These are phyloP conservation scores for Penicillium hesseltinei DNA, from an alignment of 2,329 filamentous ascomycete genomes.

Conservation along the genomic window DNA sequence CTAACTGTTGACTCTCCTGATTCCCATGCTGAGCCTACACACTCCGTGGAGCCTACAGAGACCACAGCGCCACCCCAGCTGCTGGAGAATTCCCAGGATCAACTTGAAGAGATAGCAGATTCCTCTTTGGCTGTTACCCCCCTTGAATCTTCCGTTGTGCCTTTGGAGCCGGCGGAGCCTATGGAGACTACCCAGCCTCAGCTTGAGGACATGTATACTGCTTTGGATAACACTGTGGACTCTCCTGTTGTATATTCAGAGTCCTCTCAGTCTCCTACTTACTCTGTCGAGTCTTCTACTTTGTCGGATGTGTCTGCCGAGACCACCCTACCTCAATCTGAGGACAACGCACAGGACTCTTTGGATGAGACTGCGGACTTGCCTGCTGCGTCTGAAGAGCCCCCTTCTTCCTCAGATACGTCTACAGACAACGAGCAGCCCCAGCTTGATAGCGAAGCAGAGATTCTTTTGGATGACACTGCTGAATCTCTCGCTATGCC, in stretches of 20 bases:
- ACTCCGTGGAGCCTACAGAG: background rate
- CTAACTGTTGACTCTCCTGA: background rate
- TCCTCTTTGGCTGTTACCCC: background rate
- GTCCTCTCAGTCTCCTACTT: background rate
- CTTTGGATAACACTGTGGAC: background rate
- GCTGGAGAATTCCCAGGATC: background rate
- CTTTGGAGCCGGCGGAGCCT: background rate
- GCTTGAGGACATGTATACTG: background rate
- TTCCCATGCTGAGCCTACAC: background rate
- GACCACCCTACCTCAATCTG: background rate
- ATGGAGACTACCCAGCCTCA: background rate
- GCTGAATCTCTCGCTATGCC: background rate
- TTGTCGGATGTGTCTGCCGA: background rate
- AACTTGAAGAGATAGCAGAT: background rate
- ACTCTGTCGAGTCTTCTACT: background rate
- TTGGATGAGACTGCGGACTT: background rate
- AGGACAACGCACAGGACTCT: background rate
- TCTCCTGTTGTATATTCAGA: background rate
- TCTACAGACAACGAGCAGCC: background rate
- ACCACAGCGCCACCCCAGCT: background rate
- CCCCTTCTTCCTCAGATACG: background rate
- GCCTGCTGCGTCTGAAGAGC: background rate
- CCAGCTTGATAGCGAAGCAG: background rate
- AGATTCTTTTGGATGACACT: background rate
- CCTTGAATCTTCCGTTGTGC: background rate